Evolutionary conservation across 2,329 filamentous ascomycete genomes (phyloP).

Genomic region (Cladophialophora exuberans): DNA sequence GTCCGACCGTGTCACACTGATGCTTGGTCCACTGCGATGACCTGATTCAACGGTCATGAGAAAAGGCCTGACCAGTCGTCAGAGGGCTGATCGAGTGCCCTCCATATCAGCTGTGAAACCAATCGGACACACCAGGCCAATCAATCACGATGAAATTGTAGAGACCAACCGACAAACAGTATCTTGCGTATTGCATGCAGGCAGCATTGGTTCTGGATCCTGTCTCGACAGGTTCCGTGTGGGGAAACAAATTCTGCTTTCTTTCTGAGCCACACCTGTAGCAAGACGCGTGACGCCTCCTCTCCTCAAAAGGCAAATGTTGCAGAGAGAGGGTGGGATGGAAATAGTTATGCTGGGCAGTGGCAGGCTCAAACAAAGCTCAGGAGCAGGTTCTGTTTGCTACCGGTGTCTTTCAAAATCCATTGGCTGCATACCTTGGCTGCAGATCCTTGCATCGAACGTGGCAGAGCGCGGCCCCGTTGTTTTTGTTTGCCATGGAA

Average conservation of each 20-base stretch:
- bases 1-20: slow-evolving; percentile 28
- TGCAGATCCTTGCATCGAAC: slow-evolving; percentile 16
- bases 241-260: slow-evolving; percentile 24
- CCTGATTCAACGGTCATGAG: slow-evolving; percentile 22
- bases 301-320: slow-evolving; percentile 16
- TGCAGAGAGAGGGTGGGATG: slow-evolving; percentile 14
- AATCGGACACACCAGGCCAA: slow-evolving; percentile 17
- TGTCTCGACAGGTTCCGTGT: slow-evolving; percentile 28
- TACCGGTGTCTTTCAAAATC: slow-evolving; percentile 8
- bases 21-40: slow-evolving; percentile 27
- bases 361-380: slow-evolving; percentile 13
- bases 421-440: slow-evolving; percentile 24
- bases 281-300: slow-evolving; percentile 14
- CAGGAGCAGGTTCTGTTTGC: slow-evolving; percentile 23
- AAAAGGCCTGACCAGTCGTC: slow-evolving; percentile 24
- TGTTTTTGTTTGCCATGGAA: too few species aligned
- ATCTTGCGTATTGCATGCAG: slow-evolving; percentile 13
- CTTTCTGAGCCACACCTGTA: slow-evolving; percentile 12
- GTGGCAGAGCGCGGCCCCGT: slow-evolving; percentile 16
- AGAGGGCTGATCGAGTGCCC: slow-evolving; percentile 15
- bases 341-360: neutral
- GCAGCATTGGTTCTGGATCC: slow-evolving; percentile 24
- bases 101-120: slow-evolving; percentile 30
- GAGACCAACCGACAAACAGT: slow-evolving; percentile 18
- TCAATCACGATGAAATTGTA: slow-evolving; percentile 7